These are phyloP conservation scores for Penicillium sp. DNA, from an alignment of 2,329 filamentous ascomycete species.

Conservation along the genomic window DNA sequence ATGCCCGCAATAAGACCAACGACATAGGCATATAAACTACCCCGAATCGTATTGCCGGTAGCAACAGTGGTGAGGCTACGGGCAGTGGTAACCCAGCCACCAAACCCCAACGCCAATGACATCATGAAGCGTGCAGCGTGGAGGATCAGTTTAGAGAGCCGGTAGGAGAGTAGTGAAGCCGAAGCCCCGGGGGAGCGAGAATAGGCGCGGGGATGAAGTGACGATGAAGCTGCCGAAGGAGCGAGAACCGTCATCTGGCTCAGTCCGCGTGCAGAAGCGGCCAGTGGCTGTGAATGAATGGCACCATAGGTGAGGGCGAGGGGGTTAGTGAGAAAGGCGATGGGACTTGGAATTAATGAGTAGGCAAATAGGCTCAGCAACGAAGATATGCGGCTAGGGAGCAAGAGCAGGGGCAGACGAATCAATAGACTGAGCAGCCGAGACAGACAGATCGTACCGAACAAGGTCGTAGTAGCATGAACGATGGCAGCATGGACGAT, in stretches of 20 bases:
- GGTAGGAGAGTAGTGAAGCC: constrained; percentile 74
- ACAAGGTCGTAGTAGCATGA: constrained; percentile 82
- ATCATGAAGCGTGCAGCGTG: constrained; percentile 91
- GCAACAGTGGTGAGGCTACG: constrained; percentile 68
- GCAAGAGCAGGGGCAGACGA: constrained; percentile 78
- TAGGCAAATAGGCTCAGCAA: constrained; percentile 71
- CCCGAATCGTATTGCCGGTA: constrained; percentile 54
- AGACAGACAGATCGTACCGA: constrained; percentile 88
- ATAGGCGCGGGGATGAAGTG: constrained; percentile 47
- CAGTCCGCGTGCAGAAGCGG: constrained; percentile 74
- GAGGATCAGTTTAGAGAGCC: constrained; percentile 85
- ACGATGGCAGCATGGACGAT: constrained; percentile 79
- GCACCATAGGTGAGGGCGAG: constrained; percentile 89
- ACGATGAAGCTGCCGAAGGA: constrained; percentile 68
- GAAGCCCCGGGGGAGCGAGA: constrained; percentile 43
- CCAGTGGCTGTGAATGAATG: constrained; percentile 84
- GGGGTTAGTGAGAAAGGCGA: constrained; percentile 85
- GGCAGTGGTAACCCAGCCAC: constrained; percentile 94
- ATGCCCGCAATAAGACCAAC: constrained; percentile 89
- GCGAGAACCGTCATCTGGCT: constrained; percentile 80
- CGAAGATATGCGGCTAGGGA: constrained; percentile 73
- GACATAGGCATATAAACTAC: constrained; percentile 91
- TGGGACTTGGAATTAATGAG: constrained; percentile 78
- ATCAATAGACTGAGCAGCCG: constrained; percentile 79
- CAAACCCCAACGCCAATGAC: constrained; percentile 85